Conservation (phyloP, 2,329 filamentous ascomycete species). For the Penicillium aurantiogriseum region DNA sequence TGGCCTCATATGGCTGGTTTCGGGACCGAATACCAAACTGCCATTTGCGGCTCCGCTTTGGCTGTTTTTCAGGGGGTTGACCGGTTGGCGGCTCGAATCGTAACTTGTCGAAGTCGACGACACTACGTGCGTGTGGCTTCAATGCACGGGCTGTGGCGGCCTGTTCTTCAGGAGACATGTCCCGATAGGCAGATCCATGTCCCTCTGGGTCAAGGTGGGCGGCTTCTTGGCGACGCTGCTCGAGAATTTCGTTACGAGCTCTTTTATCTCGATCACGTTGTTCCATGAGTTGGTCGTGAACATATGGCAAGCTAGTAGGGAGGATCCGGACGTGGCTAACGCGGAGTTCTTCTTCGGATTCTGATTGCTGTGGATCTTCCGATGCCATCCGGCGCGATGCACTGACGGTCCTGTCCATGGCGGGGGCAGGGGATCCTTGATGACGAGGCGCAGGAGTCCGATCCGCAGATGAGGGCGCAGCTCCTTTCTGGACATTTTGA, state of each 20-base stretch:
- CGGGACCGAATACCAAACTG: conserved; percentile 96
- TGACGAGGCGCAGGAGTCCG: conserved; percentile 20
- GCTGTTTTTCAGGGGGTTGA: conserved; percentile 43
- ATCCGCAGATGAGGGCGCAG: conserved; percentile 33
- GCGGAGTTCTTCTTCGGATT: conserved; percentile 49
- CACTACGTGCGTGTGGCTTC: conserved; percentile 77
- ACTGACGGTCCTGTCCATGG: conserved; percentile 26
- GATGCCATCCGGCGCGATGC: conserved; percentile 27
- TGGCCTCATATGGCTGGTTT: conserved; percentile 90
- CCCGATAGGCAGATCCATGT: conserved; percentile 20
- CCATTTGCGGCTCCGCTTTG: conserved; percentile 78
- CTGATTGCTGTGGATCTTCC: conserved; percentile 26
- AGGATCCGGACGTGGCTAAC: conserved; percentile 87
- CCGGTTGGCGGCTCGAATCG: conserved; percentile 56
- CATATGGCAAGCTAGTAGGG: conserved; percentile 84
- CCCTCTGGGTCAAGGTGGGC: conserved; percentile 22
- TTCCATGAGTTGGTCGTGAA: conserved; percentile 88
- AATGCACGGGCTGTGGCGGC: conserved; percentile 76
- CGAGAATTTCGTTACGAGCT: conserved; percentile 40
- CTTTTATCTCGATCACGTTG: conserved; percentile 38
- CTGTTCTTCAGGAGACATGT: conserved; percentile 64
- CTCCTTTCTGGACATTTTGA: conserved; percentile 20
- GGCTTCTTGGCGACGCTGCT: conserved; percentile 44
- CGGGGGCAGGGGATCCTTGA: conserved; percentile 20
- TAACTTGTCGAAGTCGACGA: conserved; percentile 65